These are phyloP conservation scores for Zoysia pacifica DNA, from an alignment of 176 grass and related monocot genomes.

Conservation along the genomic window DNA sequence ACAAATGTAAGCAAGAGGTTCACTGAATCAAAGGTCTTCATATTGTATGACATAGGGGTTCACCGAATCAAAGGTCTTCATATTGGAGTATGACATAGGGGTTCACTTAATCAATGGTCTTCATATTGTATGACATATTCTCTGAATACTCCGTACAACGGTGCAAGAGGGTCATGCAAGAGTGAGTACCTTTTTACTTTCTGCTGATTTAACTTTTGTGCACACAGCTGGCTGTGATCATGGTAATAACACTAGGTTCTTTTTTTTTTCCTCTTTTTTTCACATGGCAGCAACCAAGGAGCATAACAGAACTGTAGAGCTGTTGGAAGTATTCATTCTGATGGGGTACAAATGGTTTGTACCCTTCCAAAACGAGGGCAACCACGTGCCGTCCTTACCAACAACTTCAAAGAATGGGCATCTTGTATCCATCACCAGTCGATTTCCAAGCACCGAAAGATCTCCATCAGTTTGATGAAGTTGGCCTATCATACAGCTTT, in stretches of 20 bases:
- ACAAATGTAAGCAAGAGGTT: conserved; percentile 40
- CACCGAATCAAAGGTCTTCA: conserved; percentile 28
- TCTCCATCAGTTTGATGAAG: conserved; percentile 29
- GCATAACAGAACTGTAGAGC: background rate
- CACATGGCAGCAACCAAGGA: conserved; percentile 37
- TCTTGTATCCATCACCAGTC: conserved; percentile 23
- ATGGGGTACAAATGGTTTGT: conserved; percentile 1
- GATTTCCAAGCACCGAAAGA: conserved; percentile 34
- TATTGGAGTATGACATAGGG: conserved; percentile 13
- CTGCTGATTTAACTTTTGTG: conserved; percentile 4
- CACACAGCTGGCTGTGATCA: conserved; percentile 11
- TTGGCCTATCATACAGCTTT: conserved; percentile 33
- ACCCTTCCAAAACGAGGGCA: conserved; percentile 24
- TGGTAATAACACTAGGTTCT: conserved; percentile 7
- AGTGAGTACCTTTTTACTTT: conserved; percentile 27
- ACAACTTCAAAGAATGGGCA: conserved; percentile 16
- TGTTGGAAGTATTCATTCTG: conserved; percentile 31
- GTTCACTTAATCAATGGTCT: conserved; percentile 33
- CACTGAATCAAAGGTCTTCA: conserved; percentile 28
- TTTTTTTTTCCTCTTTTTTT: background rate
- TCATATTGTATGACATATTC: conserved; percentile 33
- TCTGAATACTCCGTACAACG: conserved; percentile 8
- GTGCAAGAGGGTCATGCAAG: background rate
- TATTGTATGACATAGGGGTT: conserved; percentile 26
- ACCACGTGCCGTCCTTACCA: conserved; percentile 33